Evolutionary conservation across 2,329 filamentous ascomycete genomes (phyloP).

Genomic region (Clarireedia hainanense): DNA sequence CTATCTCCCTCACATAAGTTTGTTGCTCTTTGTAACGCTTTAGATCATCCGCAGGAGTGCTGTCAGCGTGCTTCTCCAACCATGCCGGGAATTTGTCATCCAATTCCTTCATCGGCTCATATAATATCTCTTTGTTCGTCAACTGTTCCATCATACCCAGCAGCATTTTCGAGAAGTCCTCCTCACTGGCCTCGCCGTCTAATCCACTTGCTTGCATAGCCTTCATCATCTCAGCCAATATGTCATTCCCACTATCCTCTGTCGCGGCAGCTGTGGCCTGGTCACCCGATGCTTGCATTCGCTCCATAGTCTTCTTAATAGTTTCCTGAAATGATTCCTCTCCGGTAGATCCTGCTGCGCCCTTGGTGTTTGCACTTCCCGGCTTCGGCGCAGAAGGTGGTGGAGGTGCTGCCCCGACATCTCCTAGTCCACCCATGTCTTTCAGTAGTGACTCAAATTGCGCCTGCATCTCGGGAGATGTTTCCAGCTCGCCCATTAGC

Average conservation of each 20-base stretch:
- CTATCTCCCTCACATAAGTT: slow-evolving; percentile 74
- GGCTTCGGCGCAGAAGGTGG: slow-evolving; percentile 11
- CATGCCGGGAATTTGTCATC: slow-evolving; percentile 86
- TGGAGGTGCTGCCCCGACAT: slow-evolving; percentile 17
- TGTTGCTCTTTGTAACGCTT: slow-evolving; percentile 77
- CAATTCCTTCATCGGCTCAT: slow-evolving; percentile 97
- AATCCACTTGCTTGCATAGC: slow-evolving; percentile 64
- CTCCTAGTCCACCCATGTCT: slow-evolving; percentile 52
- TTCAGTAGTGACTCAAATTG: slow-evolving; percentile 75
- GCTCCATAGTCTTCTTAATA: slow-evolving; percentile 88
- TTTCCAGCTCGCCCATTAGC: slow-evolving; percentile 64
- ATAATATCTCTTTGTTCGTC: slow-evolving; percentile 95
- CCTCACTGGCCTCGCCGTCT: slow-evolving; percentile 56
- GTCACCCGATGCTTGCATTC: slow-evolving; percentile 84
- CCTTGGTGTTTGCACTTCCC: slow-evolving; percentile 7
- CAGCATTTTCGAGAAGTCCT: slow-evolving; percentile 90
- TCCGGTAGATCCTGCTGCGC: slow-evolving; percentile 16
- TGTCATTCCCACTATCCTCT: slow-evolving; percentile 63
- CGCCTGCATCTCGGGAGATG: slow-evolving; percentile 62
- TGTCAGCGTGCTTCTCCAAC: slow-evolving; percentile 69
- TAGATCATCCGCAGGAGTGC: slow-evolving; percentile 62
- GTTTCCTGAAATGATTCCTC: slow-evolving; percentile 82
- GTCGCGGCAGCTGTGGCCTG: slow-evolving; percentile 73
- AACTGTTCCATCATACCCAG: slow-evolving; percentile 99
- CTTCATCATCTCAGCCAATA: slow-evolving; percentile 87